A percentile compares a stretch with the other conserved stretches of the same genome.
These are phyloP conservation scores for Epichloe gansuensis DNA, from an alignment of 2,329 filamentous ascomycete genomes.

Conservation along the genomic window DNA sequence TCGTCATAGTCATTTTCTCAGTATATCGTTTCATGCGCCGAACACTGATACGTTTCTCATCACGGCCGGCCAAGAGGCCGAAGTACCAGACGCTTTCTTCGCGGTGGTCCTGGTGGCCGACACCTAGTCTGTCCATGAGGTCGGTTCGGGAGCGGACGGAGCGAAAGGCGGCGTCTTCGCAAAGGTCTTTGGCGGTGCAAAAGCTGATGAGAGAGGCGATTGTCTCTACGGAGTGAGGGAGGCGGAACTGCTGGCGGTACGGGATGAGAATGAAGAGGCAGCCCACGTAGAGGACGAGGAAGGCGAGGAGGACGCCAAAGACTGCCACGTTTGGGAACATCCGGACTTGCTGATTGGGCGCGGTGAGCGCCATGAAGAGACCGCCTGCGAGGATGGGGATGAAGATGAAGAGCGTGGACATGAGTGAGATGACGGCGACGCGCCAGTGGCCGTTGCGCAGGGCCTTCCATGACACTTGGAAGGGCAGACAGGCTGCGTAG, in stretches of 20 bases:
- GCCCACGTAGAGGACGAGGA: slow-evolving; percentile 59
- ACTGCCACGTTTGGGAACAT: slow-evolving; percentile 65
- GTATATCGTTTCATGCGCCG: slow-evolving; percentile 33
- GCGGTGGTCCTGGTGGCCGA: slow-evolving; percentile 28
- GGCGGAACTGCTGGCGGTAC: slow-evolving; percentile 44
- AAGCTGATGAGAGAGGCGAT: slow-evolving; percentile 71
- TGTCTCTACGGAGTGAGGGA: slow-evolving; percentile 62
- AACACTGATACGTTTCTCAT: slow-evolving; percentile 31
- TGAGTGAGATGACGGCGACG: slow-evolving; percentile 47
- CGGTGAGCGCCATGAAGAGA: slow-evolving; percentile 61
- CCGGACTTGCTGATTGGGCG: slow-evolving; percentile 34
- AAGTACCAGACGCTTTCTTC: slow-evolving; percentile 43
- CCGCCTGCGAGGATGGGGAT: slow-evolving; percentile 59
- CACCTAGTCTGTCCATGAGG: slow-evolving; percentile 56
- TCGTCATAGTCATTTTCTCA: slow-evolving; percentile 22
- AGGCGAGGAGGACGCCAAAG: slow-evolving; percentile 59
- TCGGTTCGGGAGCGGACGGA: slow-evolving; percentile 54
- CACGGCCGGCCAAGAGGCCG: slow-evolving; percentile 27
- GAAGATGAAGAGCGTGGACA: slow-evolving; percentile 46
- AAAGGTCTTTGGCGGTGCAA: slow-evolving; percentile 58
- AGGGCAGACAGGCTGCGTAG: slow-evolving; percentile 54
- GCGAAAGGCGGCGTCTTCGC: slow-evolving; percentile 62
- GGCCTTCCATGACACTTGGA: slow-evolving; percentile 47
- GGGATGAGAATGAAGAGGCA: slow-evolving; percentile 52
- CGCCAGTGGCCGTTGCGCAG: slow-evolving; percentile 51